phyloP scores from a whole-genome alignment of 1,139 yeast genomes.

The Candida tunisiensis region DNA sequence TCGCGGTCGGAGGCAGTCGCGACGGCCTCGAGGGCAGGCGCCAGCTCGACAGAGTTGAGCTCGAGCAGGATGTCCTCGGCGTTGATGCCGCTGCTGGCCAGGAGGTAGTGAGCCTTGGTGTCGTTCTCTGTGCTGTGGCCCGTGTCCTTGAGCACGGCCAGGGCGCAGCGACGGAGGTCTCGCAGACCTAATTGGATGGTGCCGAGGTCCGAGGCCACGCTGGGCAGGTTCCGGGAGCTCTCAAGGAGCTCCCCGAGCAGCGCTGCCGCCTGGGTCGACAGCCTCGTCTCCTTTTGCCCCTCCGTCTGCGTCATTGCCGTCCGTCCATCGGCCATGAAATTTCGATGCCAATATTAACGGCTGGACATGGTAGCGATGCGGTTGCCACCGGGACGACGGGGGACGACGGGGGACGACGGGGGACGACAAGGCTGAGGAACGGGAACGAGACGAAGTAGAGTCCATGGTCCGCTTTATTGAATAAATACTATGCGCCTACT shows the following conservation, averaged over 20 bases:
- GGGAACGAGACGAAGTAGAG: no score
- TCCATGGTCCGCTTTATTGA: no score
- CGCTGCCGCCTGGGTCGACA: conserved; percentile 14
- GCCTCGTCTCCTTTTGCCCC: neutral
- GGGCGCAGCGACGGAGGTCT: conserved; percentile 55
- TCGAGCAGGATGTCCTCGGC: conserved; percentile 76
- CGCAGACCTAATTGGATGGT: conserved; percentile 57
- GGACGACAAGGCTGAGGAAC: no score
- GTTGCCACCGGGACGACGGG: no score
- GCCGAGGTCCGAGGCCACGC: conserved; percentile 45
- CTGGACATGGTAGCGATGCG: no score
- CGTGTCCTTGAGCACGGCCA: conserved; percentile 28
- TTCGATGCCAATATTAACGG: no score
- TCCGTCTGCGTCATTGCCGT: no score
- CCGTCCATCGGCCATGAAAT: no score
- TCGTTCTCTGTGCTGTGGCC: conserved; percentile 30
- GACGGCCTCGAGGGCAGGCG: conserved; percentile 11
- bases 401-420: no score
- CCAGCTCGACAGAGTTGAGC: conserved; percentile 13
- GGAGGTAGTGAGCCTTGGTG: conserved; percentile 37
- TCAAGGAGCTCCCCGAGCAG: conserved; percentile 48
- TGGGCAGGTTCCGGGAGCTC: conserved; percentile 56
- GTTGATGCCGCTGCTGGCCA: conserved; percentile 81
- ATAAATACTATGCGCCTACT: no score
- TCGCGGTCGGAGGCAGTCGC: conserved; percentile 10